These are phyloP conservation scores for Sporothrix protearum DNA, from an alignment of 2,329 filamentous ascomycete species.

Conservation along the genomic window DNA sequence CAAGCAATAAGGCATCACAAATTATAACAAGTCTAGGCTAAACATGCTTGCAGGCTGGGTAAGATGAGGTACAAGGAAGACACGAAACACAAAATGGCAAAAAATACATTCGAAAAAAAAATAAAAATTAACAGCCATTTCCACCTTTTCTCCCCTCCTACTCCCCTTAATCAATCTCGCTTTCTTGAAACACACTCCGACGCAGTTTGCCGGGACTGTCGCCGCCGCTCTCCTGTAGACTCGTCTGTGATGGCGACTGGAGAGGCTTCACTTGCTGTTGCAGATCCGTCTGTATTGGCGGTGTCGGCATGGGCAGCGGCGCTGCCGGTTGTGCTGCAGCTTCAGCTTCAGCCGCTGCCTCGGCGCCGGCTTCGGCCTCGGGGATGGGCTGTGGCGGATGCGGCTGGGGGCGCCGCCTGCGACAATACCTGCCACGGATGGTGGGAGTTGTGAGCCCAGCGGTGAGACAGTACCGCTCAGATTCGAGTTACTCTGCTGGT, in stretches of 20 bases:
- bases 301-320: background rate
- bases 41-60: background rate
- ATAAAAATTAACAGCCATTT: too few relatives aligned
- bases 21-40: constrained; percentile 4
- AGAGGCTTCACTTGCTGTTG: background rate
- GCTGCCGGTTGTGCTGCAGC: constrained; percentile 1
- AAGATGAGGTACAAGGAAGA: background rate
- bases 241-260: constrained; percentile 1
- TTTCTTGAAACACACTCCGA: constrained; percentile 19
- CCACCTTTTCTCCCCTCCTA: background rate
- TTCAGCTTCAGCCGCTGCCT: constrained; percentile 18
- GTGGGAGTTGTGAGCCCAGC: background rate
- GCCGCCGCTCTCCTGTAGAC: background rate
- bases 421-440: background rate
- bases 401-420: background rate
- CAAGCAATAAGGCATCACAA: constrained; percentile 10
- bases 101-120: background rate
- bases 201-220: constrained; percentile 10
- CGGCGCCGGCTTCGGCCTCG: constrained; percentile 16
- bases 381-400: constrained; percentile 10
- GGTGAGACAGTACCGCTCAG: constrained; percentile 23
- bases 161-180: constrained; percentile 10
- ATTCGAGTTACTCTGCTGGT: background rate
- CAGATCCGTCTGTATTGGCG: background rate
- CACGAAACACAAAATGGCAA: background rate